Evolutionary conservation across 768 basidiomycete species (phyloP), one percentile per base, ranked within the genome.

Genomic region (Agaricus subrufescens): DNA sequence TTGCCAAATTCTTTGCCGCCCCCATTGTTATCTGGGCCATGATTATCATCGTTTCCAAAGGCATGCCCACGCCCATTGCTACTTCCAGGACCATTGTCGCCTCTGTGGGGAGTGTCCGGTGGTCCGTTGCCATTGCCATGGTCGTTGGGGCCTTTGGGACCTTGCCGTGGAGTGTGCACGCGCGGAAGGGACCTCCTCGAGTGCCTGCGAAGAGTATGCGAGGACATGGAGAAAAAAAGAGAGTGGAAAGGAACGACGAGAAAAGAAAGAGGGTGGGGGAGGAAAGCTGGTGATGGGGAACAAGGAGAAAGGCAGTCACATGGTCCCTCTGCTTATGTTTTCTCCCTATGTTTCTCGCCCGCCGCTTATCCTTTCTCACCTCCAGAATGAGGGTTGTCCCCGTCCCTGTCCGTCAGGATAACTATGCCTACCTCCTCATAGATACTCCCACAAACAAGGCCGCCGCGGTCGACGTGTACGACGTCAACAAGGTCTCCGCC

Each of bases 351-450:
- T 43, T 55, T 40, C 54, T 40, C 39, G 19, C 38, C 27, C 12
- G 11, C 31, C 6, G 19, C 50, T 42, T 40, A 6, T 4, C 40
- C 58, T 51, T 40, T 47, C 11, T 45, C 58, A 40, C 19, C 50
- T 46, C 56, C 14, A 31, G 46, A 49, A 94, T 94, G 92, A 82
- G 80, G 61, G 74, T 94, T 66, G 72, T 93, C 12, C 84, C 91
- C 2, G 82, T 94, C 3, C 91, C 87, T 37, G 88, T 91, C 54
- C 80, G 86, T 59, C 70, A 81, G 30, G 91, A 94, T 69, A 94
- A 94, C 67, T 94, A 93, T 63, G 87, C 91, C 9, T 93, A 93
- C 67, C 77, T 93, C 15, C 73, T 94, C 71, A 72, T 93, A 58
- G 91, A 92, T 69, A 80, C 86, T 50, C 61, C 72, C 1, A 76